Evolutionary conservation across 108 stramenopile species (phyloP).

Genomic region (Pseudonitzschia pungens): DNA sequence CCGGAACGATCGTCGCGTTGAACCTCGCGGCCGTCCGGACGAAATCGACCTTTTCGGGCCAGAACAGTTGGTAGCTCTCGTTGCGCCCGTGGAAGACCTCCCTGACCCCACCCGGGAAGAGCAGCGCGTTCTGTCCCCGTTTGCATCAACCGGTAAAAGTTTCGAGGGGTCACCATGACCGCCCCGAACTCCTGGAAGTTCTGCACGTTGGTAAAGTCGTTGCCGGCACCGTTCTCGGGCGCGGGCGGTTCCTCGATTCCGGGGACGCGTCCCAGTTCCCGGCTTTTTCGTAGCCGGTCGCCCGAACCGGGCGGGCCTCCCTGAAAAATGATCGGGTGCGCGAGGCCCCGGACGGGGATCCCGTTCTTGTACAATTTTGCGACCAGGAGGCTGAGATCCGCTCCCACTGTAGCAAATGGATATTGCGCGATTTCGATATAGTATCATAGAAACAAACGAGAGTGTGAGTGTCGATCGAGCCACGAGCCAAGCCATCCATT

Average conservation of each 20-base stretch:
- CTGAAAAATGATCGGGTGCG: slow-evolving; percentile 75
- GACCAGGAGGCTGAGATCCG: slow-evolving; percentile 74
- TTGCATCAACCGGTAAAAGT: slow-evolving; percentile 87
- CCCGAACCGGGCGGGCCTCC: slow-evolving; percentile 27
- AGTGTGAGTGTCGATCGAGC: not conserved
- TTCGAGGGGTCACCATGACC: slow-evolving; percentile 88
- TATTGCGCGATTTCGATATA: not conserved
- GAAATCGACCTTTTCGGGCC: slow-evolving; percentile 93
- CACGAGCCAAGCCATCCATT: not conserved
- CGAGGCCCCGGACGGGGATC: slow-evolving; percentile 69
- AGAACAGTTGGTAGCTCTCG: slow-evolving; percentile 88
- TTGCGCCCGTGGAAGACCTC: slow-evolving; percentile 84
- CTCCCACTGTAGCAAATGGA: slow-evolving; percentile 26
- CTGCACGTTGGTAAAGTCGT: not conserved
- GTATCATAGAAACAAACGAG: not conserved
- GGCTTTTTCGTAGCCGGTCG: not conserved
- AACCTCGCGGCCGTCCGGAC: slow-evolving; percentile 88
- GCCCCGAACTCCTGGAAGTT: slow-evolving; percentile 86
- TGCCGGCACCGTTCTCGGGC: not conserved
- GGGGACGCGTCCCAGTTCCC: slow-evolving; percentile 45
- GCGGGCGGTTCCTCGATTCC: slow-evolving; percentile 19
- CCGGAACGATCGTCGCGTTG: slow-evolving; percentile 91
- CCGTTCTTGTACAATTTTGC: slow-evolving; percentile 65
- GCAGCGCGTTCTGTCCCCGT: slow-evolving; percentile 74
- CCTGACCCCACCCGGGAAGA: slow-evolving; percentile 92